Conservation (phyloP, 2,329 filamentous ascomycete genomes). For the Colletotrichum magnum region DNA sequence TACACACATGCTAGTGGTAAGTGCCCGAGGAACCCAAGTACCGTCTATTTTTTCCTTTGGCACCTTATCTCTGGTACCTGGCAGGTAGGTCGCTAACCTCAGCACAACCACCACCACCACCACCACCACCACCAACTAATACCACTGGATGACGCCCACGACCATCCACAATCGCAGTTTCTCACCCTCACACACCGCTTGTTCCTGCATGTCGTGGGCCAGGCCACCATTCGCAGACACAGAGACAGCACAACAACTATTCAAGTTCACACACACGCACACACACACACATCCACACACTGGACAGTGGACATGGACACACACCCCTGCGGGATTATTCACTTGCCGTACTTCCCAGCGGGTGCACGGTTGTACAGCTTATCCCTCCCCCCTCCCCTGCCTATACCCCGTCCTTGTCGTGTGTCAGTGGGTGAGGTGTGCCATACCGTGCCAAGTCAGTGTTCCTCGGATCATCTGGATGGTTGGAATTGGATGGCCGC, state of each 20-base stretch:
- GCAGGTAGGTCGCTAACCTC: neutral
- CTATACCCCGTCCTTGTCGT: slow-evolving; percentile 6
- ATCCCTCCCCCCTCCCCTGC: slow-evolving; percentile 23
- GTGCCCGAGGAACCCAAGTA: slow-evolving; percentile 6
- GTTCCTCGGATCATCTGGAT: slow-evolving; percentile 1
- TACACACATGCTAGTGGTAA: too few relatives aligned
- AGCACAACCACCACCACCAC: neutral
- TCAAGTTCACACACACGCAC: too few relatives aligned
- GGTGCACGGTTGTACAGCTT: slow-evolving; percentile 41
- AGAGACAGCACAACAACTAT: too few relatives aligned
- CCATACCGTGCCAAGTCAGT: slow-evolving; percentile 13
- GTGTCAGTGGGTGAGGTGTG: slow-evolving; percentile 9
- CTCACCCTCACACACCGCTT: slow-evolving; percentile 7
- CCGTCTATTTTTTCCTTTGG: neutral
- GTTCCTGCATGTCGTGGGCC: too few relatives aligned
- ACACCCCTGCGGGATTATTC: slow-evolving; percentile 39
- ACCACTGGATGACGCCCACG: too few relatives aligned
- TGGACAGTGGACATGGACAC: too few relatives aligned
- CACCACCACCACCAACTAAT: too few relatives aligned
- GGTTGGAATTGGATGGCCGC: slow-evolving; percentile 20
- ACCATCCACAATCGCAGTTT: slow-evolving; percentile 1
- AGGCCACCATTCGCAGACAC: too few relatives aligned
- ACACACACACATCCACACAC: too few relatives aligned
- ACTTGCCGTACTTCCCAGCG: slow-evolving; percentile 33
- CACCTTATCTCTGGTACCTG: too few relatives aligned